Conservation (phyloP, 2,329 filamentous ascomycete species). For the Hymenoscyphus fructigenus region DNA sequence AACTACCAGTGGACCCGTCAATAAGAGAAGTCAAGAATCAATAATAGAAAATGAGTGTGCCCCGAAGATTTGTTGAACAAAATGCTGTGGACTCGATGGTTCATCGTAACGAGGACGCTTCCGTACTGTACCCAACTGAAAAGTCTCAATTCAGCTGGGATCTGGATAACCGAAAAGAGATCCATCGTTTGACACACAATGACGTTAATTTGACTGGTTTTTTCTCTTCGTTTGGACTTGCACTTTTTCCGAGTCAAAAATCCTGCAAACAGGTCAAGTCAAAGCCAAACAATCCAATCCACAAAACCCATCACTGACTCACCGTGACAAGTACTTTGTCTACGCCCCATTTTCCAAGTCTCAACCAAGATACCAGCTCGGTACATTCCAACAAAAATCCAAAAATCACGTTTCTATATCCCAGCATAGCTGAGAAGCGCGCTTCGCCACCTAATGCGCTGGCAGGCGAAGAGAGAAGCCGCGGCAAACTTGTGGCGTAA, state of each 20-base stretch:
- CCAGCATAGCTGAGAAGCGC: slow-evolving; percentile 32
- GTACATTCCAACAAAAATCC: slow-evolving; percentile 7
- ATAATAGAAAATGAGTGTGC: slow-evolving; percentile 1
- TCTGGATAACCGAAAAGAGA: slow-evolving; percentile 15
- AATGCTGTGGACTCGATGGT: not conserved
- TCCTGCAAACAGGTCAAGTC: not conserved
- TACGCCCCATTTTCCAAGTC: slow-evolving; percentile 3
- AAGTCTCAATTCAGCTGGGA: slow-evolving; percentile 10
- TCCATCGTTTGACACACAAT: slow-evolving; percentile 4
- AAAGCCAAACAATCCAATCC: not conserved
- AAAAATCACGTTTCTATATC: slow-evolving; percentile 20
- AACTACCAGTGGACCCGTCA: not conserved
- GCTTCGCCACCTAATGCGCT: slow-evolving; percentile 26
- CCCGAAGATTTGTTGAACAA: not conserved
- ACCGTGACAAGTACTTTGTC: not conserved
- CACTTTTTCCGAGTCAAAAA: not conserved
- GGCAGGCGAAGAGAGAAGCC: slow-evolving; percentile 10
- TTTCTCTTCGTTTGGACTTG: not conserved
- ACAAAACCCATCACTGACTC: not conserved
- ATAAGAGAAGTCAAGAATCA: not conserved
- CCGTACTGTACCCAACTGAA: not conserved
- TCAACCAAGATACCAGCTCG: slow-evolving; percentile 3
- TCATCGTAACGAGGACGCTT: not conserved
- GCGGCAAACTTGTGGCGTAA: slow-evolving; percentile 31
- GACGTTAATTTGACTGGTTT: slow-evolving; percentile 15